Evolutionary conservation across 1,139 yeast species (phyloP).

Genomic region (Pichia sp.): DNA sequence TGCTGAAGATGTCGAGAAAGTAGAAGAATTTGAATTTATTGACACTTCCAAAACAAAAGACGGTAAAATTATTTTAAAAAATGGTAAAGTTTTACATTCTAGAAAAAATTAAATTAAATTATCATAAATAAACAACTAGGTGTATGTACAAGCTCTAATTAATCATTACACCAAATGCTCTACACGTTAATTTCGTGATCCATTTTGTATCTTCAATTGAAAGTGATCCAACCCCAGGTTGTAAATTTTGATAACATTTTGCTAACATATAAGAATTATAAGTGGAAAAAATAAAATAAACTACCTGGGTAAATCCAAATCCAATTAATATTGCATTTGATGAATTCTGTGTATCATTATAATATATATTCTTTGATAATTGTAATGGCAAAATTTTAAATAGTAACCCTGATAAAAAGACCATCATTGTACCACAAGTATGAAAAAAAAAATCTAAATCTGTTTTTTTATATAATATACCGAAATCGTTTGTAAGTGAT

Average conservation of each 20-base stretch:
- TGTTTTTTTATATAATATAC: background rate
- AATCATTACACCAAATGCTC: background rate
- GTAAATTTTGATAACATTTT: background rate
- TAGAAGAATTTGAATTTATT: background rate
- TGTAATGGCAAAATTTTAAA: background rate
- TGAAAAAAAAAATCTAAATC: background rate
- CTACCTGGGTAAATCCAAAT: background rate
- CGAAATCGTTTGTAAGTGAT: conserved; percentile 7
- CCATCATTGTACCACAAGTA: background rate
- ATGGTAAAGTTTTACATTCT: conserved; percentile 12
- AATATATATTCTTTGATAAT: background rate
- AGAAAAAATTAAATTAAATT: conserved; percentile 11
- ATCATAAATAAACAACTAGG: too few species aligned
- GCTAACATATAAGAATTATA: conserved; percentile 1
- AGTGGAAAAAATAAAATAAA: background rate
- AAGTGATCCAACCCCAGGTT: background rate
- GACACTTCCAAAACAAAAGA: background rate
- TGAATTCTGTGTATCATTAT: background rate
- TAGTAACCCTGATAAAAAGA: background rate
- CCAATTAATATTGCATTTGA: conserved; percentile 1
- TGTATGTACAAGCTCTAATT: too few species aligned
- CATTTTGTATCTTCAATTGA: background rate
- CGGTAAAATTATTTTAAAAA: conserved; percentile 6
- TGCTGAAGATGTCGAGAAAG: background rate
- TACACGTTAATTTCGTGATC: background rate